phyloP scores from a whole-genome alignment of 768 basidiomycete genomes.

The Hypholoma fasciculare region DNA sequence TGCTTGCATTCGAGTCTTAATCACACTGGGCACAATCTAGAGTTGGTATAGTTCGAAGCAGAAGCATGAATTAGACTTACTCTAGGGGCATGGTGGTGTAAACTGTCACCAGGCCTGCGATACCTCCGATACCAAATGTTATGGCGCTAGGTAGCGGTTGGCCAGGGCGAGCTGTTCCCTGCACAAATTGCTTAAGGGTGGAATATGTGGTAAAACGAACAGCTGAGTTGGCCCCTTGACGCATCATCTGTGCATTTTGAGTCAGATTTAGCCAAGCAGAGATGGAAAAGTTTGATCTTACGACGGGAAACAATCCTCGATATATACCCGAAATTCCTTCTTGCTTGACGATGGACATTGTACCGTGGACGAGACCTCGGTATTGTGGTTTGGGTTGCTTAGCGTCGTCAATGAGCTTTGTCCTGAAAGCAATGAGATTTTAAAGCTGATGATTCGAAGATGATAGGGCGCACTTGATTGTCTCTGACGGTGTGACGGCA shows the following conservation, averaged over 20 bases:
- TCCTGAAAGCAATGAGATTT: conserved; percentile 46
- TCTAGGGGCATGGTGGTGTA: conserved; percentile 88
- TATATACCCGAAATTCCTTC: conserved; percentile 89
- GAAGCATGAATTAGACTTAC: conserved; percentile 35
- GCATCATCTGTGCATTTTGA: conserved; percentile 73
- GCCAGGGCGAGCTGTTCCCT: conserved; percentile 80
- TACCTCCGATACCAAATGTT: conserved; percentile 92
- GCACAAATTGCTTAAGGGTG: conserved; percentile 91
- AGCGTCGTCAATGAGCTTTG: conserved; percentile 95
- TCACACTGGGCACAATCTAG: conserved; percentile 75
- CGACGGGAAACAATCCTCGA: conserved; percentile 91
- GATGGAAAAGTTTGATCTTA: conserved; percentile 37
- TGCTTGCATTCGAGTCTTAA: conserved; percentile 98
- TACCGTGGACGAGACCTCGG: conserved; percentile 86
- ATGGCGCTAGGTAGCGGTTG: conserved; percentile 83
- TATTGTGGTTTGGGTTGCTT: conserved; percentile 84
- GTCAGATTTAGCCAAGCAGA: not conserved
- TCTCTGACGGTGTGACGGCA: conserved; percentile 96
- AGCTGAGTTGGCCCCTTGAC: conserved; percentile 97
- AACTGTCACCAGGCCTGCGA: conserved; percentile 94
- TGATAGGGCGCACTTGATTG: conserved; percentile 78
- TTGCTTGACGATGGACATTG: conserved; percentile 72
- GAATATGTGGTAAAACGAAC: conserved; percentile 95
- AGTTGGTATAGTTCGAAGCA: not conserved
- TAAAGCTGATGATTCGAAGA: not conserved